Conservation (phyloP, 768 basidiomycete species). For the Cyathus striatus region DNA sequence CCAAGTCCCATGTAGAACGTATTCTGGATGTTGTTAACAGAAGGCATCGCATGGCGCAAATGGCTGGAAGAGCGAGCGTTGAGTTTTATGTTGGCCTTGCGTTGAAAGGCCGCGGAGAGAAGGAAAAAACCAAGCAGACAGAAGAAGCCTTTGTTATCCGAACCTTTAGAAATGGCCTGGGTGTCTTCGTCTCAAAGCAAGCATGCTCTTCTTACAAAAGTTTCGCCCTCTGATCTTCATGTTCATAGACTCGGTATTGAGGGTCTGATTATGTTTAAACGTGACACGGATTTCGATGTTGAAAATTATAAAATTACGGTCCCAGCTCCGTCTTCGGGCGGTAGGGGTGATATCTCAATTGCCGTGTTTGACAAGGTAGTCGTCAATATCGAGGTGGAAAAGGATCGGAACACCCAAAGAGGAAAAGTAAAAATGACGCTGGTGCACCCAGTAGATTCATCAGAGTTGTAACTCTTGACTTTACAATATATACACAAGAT, state of each 20-base stretch:
- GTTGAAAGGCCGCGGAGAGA: conserved; percentile 62
- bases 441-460: conserved; percentile 62
- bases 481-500: no score
- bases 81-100: conserved; percentile 98
- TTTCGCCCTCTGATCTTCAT: not conserved
- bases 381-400: conserved; percentile 90
- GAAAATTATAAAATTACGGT: conserved; percentile 85
- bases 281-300: conserved; percentile 82
- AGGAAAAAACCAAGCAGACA: conserved; percentile 36
- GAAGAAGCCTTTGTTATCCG: conserved; percentile 94
- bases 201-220: conserved; percentile 20
- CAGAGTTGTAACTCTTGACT: no score
- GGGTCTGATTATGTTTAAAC: conserved; percentile 92
- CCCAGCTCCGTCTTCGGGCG: no score
- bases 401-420: conserved; percentile 89
- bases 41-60: conserved; percentile 94
- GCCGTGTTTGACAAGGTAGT: conserved; percentile 91
- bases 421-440: conserved; percentile 86
- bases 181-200: conserved; percentile 94
- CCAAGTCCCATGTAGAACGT: conserved; percentile 83
- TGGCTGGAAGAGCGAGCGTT: conserved; percentile 93
- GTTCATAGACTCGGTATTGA: conserved; percentile 79
- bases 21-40: conserved; percentile 84
- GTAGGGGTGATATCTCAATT: conserved; percentile 45
- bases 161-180: conserved; percentile 90